A percentile compares a stretch with the other conserved stretches of the same genome.
These are phyloP conservation scores for Melocanna baccifera DNA, from an alignment of 176 grass and related monocot genomes.

Conservation along the genomic window DNA sequence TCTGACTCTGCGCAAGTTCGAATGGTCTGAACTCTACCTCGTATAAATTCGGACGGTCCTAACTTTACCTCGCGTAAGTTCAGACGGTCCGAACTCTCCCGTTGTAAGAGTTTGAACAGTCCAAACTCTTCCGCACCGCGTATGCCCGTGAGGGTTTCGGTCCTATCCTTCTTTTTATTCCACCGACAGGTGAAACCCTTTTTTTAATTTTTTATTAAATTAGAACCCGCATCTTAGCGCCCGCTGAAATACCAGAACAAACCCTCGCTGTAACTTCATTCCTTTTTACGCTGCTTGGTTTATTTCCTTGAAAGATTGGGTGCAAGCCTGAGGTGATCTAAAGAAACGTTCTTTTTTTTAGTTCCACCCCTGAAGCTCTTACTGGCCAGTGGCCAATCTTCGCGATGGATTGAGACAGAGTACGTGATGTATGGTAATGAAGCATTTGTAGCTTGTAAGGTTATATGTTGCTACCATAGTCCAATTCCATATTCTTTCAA, in stretches of 20 bases:
- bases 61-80: too few relatives aligned
- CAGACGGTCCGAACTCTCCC: too few relatives aligned
- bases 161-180: too few relatives aligned
- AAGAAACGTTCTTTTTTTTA: constrained; percentile 14
- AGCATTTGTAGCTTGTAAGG: background rate
- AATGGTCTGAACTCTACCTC: too few relatives aligned
- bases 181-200: too few relatives aligned
- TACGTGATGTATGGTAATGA: background rate
- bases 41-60: too few relatives aligned
- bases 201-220: too few relatives aligned
- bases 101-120: too few relatives aligned
- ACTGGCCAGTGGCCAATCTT: background rate
- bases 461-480: background rate
- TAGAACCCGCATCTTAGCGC: background rate
- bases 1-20: too few relatives aligned
- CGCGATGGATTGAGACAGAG: background rate
- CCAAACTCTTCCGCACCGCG: too few relatives aligned
- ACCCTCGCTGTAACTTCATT: background rate
- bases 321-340: constrained; percentile 5
- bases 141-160: too few relatives aligned
- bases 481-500: constrained; percentile 7
- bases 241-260: constrained; percentile 3
- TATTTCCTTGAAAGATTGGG: constrained; percentile 35
- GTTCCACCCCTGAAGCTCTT: background rate
- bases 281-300: constrained; percentile 1